These are phyloP conservation scores for Backusella parvicylindrica DNA, from an alignment of 192 early-diverging fungal genomes.

Conservation along the genomic window DNA sequence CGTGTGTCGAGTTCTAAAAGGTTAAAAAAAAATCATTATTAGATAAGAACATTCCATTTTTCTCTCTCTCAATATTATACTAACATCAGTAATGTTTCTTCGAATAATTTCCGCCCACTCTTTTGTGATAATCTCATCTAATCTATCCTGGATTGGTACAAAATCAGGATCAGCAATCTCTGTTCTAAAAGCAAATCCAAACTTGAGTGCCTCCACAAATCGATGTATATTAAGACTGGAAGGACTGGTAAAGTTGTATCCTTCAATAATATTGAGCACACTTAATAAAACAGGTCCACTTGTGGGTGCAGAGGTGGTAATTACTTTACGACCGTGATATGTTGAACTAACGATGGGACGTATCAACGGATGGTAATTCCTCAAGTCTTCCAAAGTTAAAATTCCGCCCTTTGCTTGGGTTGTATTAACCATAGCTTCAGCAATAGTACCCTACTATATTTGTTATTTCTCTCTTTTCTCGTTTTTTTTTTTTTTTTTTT, in stretches of 20 bases:
- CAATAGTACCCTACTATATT: slow-evolving; percentile 52
- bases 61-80: background rate
- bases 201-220: slow-evolving; percentile 85
- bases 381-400: slow-evolving; percentile 72
- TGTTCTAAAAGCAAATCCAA: slow-evolving; percentile 78
- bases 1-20: slow-evolving; percentile 51
- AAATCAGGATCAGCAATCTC: slow-evolving; percentile 81
- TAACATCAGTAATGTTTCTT: slow-evolving; percentile 67
- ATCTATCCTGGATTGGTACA: slow-evolving; percentile 54
- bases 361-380: slow-evolving; percentile 57
- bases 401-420: slow-evolving; percentile 70
- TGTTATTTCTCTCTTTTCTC: slow-evolving; percentile 13
- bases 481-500: slow-evolving; percentile 35
- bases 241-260: slow-evolving; percentile 61
- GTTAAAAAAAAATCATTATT: too few relatives aligned
- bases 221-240: slow-evolving; percentile 73
- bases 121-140: slow-evolving; percentile 66
- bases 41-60: background rate
- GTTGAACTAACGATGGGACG: slow-evolving; percentile 57
- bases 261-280: slow-evolving; percentile 85
- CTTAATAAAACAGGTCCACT: slow-evolving; percentile 81
- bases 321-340: slow-evolving; percentile 78
- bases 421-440: slow-evolving; percentile 62
- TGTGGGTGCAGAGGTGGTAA: slow-evolving; percentile 71
- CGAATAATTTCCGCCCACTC: slow-evolving; percentile 62